Base-by-base conservation (phyloP, 2,329 filamentous ascomycete species). In the Chrysoporthe cubensis region DNA sequence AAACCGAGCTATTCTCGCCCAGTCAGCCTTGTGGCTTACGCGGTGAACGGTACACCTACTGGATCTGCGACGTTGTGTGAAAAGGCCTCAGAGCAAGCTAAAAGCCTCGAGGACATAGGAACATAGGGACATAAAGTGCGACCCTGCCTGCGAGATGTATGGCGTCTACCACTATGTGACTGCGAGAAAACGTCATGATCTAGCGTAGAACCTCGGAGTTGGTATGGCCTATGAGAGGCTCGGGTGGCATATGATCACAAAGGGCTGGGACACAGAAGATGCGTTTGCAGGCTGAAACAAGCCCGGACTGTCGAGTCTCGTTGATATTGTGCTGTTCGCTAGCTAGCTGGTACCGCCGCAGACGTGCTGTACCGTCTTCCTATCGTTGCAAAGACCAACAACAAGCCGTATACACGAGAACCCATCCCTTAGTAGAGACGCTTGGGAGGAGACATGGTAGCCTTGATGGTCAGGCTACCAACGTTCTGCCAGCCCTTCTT, bases 401-500 rank as follows among this genome's bases (percentile, higher is more conserved):
- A 11, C 26, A 32, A 40, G 43, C 18, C 13, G n/a, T 42, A 37
- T 62, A 58, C 52, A 44, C 9, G 21, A 32, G 43, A 52, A 42
- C 46, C 54, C 34, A 54, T 57, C 26, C 16, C 64, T 83, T 98
- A 99, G 90, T 97, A 99, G 77, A 99, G 86, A 81, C 96, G 94
- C 89, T 94, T 96, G 77, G 96, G 96, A 76, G 96, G 96, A 84
- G 93, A 97, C 96, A 99, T 99, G 87, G 92, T 92, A 86, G 96
- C 96, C 93, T 99, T 99, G 90, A 99, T 96, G 82, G 94, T 97
- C 87, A 99, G 90, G 89, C 92, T 96, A 82, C 96, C 96, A 80
- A 99, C 96, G 90, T 99, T 99, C 90, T 99, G 96, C 96, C 96
- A 99, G 83, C 96, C 96, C 93, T 99, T 99, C 94, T 99, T 99